Percentiles rank a stretch among this genome's conserved stretches.
phyloP scores from a whole-genome alignment of 805 yeast species.

The Nematodospora valgi region DNA sequence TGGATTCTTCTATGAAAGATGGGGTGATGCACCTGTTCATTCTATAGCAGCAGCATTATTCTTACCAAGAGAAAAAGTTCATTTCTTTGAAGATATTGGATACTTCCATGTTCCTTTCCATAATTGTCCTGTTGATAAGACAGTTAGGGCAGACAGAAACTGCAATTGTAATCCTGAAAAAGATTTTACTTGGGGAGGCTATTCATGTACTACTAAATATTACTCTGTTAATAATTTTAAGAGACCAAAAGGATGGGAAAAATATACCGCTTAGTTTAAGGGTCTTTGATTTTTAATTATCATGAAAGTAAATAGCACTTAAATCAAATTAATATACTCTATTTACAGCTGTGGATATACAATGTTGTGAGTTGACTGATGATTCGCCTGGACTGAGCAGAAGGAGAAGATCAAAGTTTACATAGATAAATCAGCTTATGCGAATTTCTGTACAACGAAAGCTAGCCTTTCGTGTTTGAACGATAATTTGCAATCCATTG shows the following conservation, averaged over 20 bases:
- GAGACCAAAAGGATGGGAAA: conserved; percentile 72
- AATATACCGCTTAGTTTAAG: conserved; percentile 37
- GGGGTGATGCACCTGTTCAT: conserved; percentile 94
- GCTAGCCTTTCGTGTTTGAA: too few relatives aligned
- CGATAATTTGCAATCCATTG: too few relatives aligned
- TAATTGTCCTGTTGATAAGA: conserved; percentile 71
- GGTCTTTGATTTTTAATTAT: not conserved
- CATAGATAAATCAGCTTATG: too few relatives aligned
- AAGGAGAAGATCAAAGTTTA: too few relatives aligned
- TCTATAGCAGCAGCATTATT: conserved; percentile 81
- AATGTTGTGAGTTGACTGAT: too few relatives aligned
- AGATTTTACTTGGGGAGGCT: conserved; percentile 75
- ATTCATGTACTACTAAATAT: conserved; percentile 68
- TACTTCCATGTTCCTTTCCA: conserved; percentile 80
- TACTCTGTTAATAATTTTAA: conserved; percentile 50
- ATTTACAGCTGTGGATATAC: not conserved
- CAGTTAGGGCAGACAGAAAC: conserved; percentile 52
- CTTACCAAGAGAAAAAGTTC: conserved; percentile 63
- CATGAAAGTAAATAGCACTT: too few relatives aligned
- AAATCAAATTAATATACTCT: too few relatives aligned
- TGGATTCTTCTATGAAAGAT: conserved; percentile 84
- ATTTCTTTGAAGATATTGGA: conserved; percentile 80
- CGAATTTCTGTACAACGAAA: too few relatives aligned
- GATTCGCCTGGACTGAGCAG: too few relatives aligned
- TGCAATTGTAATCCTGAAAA: conserved; percentile 73